Base-by-base conservation (phyloP, 2,329 filamentous ascomycete species). In the Talaromyces marneffei region DNA sequence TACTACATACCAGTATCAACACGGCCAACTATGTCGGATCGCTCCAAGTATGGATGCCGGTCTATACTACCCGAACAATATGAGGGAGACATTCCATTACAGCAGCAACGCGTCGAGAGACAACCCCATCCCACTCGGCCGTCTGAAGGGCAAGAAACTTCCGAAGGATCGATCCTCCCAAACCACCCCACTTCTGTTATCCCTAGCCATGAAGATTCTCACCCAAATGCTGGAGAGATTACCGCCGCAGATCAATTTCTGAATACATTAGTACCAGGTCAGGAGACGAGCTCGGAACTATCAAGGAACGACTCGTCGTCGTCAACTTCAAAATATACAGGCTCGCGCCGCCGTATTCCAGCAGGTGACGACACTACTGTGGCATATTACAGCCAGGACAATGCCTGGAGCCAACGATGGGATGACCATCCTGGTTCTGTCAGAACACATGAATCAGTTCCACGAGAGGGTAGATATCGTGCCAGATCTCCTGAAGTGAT, bases 241-340 rank as follows among this genome's bases (percentile, higher is more conserved):
- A 72, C 66, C 52, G 74, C 70, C n/a, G 73, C 74, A 10, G 75
- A 77, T 52, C 68, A 70, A 16, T 78, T 78, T 53, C 66, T 77
- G 14, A 71, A 71, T 54, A 69, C 67, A n/a, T 74, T 76, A 25
- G 63, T 66, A 16, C 68, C 74, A 20, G 70, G 57, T 10, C 65
- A 65, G 44, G 63, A 65, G n/a, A 42, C 50, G 44, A 37, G 44
- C 10, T 62, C 64, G 14, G 58, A 55, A 40, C 8, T 39, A 25
- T 55, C 52, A 55, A 58, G 46, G 14, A 62, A 37, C 4, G 59
- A 61, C 35, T 40, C 55, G 2, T 48, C 55, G 23, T 50, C 52
- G n/a, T 61, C 64, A 35, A 46, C 53, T 52, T 50, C 37, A 18
- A 54, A 57, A 31, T 29, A 44, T 35, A 55, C 56, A 16, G 35